A percentile compares a stretch with the other conserved stretches of the same genome.
These are phyloP conservation scores for Saccharomyces mikatae DNA, from an alignment of 805 yeast genomes.

Conservation along the genomic window DNA sequence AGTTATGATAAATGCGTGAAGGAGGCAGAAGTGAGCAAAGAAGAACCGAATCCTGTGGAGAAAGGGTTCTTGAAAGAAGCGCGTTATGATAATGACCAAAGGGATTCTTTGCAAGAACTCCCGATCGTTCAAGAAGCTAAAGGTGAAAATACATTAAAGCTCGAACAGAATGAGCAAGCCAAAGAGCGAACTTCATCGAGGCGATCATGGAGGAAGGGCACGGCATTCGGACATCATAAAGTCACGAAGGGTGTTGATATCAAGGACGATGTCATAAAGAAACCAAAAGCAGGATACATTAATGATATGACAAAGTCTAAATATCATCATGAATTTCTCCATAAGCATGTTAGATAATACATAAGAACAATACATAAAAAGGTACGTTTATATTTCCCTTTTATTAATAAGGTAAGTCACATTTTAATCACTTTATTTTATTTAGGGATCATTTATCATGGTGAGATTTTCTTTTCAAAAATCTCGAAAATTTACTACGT, in stretches of 20 bases:
- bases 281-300: constrained; percentile 14
- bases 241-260: constrained; percentile 16
- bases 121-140: constrained; percentile 33
- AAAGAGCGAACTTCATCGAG: constrained; percentile 15
- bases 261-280: constrained; percentile 11
- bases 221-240: constrained; percentile 20
- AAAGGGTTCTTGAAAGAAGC: constrained; percentile 22
- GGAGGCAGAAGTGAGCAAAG: constrained; percentile 31
- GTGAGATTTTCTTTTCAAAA: constrained; percentile 32
- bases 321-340: constrained; percentile 37
- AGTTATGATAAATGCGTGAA: constrained; percentile 30
- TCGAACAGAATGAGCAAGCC: constrained; percentile 21
- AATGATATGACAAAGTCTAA: constrained; percentile 34
- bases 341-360: constrained; percentile 31
- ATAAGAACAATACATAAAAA: not conserved
- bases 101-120: constrained; percentile 36
- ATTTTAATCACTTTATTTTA: not conserved
- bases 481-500: constrained; percentile 39
- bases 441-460: constrained; percentile 2
- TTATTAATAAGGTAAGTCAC: not conserved
- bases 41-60: constrained; percentile 26
- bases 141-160: constrained; percentile 19
- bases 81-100: constrained; percentile 30
- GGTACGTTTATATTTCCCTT: not conserved
- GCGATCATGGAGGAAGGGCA: constrained; percentile 19